Evolutionary conservation across 768 basidiomycete species (phyloP).

Genomic region (Suillus bovinus): DNA sequence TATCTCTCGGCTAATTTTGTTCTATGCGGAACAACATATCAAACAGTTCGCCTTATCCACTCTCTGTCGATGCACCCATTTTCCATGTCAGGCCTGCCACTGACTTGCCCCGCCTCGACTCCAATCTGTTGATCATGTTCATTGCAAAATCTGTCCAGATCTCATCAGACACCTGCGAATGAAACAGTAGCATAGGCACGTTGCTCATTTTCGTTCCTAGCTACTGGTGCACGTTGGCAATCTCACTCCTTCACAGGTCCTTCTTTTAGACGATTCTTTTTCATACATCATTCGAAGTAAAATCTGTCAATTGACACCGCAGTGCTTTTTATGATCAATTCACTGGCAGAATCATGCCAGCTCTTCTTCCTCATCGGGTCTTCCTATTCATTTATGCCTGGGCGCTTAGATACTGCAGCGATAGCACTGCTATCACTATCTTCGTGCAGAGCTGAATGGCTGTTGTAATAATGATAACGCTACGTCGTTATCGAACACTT

Average conservation of each 20-base stretch:
- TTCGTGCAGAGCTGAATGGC: background rate
- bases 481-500: background rate
- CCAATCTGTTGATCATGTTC: background rate
- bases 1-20: background rate
- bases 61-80: too few relatives aligned
- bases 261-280: background rate
- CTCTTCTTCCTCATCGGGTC: background rate
- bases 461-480: background rate
- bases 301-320: background rate
- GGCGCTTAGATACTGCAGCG: background rate
- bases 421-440: background rate
- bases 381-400: background rate
- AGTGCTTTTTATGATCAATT: background rate
- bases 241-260: background rate
- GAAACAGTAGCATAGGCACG: background rate
- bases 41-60: background rate
- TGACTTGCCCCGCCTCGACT: background rate
- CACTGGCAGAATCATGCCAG: background rate
- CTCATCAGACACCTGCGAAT: background rate
- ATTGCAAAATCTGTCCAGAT: background rate
- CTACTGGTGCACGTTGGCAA: background rate
- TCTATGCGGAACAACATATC: background rate
- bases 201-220: background rate
- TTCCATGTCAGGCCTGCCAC: background rate
- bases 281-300: constrained; percentile 8